Evolutionary conservation across 441 rosid genomes (phyloP).

Genomic region (Bruguiera hainesii): DNA sequence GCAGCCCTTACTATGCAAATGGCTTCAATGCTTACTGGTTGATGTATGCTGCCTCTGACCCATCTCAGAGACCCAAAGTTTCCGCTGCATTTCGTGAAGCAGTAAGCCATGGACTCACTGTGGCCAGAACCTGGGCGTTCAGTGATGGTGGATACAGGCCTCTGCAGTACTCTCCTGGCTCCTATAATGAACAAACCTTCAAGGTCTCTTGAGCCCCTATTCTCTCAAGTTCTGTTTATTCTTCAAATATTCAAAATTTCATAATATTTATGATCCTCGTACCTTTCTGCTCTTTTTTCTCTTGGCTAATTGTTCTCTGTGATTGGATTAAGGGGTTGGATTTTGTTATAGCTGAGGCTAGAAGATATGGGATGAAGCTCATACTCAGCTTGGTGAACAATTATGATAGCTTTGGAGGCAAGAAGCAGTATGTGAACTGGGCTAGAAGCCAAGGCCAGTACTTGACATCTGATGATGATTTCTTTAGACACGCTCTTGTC

Average conservation of each 20-base stretch:
- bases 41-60: constrained; percentile 83
- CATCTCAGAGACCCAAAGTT: constrained; percentile 65
- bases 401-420: constrained; percentile 69
- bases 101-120: constrained; percentile 60
- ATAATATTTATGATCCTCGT: not conserved
- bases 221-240: not conserved
- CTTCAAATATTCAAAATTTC: not conserved
- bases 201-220: constrained; percentile 40
- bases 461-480: constrained; percentile 56
- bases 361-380: constrained; percentile 54
- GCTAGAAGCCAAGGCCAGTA: constrained; percentile 55
- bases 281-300: not conserved
- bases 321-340: constrained; percentile 50
- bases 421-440: constrained; percentile 71
- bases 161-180: constrained; percentile 79
- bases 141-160: constrained; percentile 92
- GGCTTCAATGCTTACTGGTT: constrained; percentile 99
- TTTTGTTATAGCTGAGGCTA: constrained; percentile 70
- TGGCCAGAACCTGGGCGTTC: constrained; percentile 95
- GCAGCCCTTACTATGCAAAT: constrained; percentile 72
- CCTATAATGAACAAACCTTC: constrained; percentile 80
- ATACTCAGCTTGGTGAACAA: constrained; percentile 64
- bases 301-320: not conserved
- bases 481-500: constrained; percentile 52
- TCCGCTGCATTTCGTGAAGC: constrained; percentile 69